Evolutionary conservation across 2,329 filamentous ascomycete genomes (phyloP), one percentile per base, ranked within the genome.

Genomic region (Aspergillus sp.): DNA sequence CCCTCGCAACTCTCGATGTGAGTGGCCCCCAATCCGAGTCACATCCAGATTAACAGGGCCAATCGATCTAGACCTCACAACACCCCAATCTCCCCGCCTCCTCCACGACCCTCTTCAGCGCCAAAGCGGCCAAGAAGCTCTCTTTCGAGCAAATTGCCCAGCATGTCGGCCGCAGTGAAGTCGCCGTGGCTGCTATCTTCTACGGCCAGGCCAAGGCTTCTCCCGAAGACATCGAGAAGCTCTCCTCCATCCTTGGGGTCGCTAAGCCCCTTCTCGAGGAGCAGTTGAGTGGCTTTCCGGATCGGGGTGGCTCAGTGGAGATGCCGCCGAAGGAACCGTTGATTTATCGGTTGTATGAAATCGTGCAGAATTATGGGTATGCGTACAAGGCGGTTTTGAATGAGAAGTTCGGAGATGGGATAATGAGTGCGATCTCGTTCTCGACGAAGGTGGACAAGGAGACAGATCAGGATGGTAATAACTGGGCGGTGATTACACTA

Each of bases 331-430:
- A 80, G 49, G 88, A 94, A 64, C 88, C 88, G 4, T 70, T 94
- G 56, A 90, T 96, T 62, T 97, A 97, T 68, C 77, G 91, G 2
- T 67, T 96, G 49, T 96, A 88, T 66, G 91, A 97, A 75, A 86
- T 96, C 63, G 84, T 97, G 52, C 90, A 96, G 73, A 97, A 95
- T 67, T 96, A 96, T 62, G 91, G 91, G 1, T 94, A 95, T 66
- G 87, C 90, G 1, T 96, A 94, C 72, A 96, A 96, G 77, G 90
- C 89, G 0, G 80, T 97, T 4, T 66, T 96, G 67, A 96, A 97
- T 57, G 91, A 97, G 78, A 96, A 96, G 76, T 89, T 88, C 63
- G 86, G 86, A 0, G 86, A 90, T 63, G 91, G 91, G 1, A 97
- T 97, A 62, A 96, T 97, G 91, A 94, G 88, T 63, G 91, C 90